Evolutionary conservation across 2,329 filamentous ascomycete species (phyloP).

Genomic region (Colletotrichum truncatum): DNA sequence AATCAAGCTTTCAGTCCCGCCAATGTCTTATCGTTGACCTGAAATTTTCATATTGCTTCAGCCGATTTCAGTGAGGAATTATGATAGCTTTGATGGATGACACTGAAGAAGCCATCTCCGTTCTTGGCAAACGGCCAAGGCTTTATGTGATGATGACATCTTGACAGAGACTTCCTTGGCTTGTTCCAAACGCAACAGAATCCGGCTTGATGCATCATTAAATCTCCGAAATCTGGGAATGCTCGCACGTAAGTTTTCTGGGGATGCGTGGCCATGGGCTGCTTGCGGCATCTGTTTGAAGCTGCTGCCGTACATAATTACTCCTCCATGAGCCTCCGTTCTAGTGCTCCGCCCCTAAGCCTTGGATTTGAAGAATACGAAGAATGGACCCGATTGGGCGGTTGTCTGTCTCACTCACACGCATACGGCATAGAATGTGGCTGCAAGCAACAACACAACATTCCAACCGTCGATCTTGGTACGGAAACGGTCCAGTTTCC

Average conservation of each 20-base stretch:
- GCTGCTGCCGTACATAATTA: conserved; percentile 6
- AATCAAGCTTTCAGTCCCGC: too few relatives aligned
- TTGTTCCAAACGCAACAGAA: too few relatives aligned
- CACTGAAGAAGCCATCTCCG: too few relatives aligned
- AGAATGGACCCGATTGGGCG: background rate
- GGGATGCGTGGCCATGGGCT: background rate
- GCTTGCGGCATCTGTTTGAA: conserved; percentile 11
- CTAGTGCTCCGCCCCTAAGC: background rate
- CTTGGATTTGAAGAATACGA: background rate
- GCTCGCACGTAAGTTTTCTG: background rate
- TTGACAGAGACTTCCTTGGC: too few relatives aligned
- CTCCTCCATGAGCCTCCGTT: background rate
- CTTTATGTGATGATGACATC: too few relatives aligned
- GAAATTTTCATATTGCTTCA: too few relatives aligned
- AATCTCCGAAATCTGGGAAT: background rate
- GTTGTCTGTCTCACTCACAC: conserved; percentile 4
- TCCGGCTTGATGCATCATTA: too few relatives aligned
- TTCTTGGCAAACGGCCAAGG: too few relatives aligned
- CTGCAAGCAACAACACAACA: conserved; percentile 20
- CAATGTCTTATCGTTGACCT: too few relatives aligned
- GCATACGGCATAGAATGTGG: conserved; percentile 6
- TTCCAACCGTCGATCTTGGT: conserved; percentile 3
- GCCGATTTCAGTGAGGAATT: too few relatives aligned
- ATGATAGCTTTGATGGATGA: too few relatives aligned
- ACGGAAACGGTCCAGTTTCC: conserved; percentile 12